Conservation (phyloP, 2,329 filamentous ascomycete genomes). For the Talaromyces marneffei region DNA sequence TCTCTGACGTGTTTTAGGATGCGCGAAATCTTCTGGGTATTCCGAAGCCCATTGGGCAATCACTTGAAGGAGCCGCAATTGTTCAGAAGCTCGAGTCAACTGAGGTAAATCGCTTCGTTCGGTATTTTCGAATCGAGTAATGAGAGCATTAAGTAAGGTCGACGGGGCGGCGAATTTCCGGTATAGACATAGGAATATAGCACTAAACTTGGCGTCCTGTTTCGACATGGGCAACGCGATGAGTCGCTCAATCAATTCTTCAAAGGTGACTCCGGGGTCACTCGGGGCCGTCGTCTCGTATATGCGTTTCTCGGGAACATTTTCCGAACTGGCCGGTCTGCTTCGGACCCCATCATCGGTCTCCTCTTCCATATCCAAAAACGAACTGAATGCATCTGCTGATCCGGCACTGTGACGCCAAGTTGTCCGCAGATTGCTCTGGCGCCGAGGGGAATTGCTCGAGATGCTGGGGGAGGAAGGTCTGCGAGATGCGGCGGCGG, state of each 20-base stretch:
- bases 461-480: slow-evolving; percentile 24
- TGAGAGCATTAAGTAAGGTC: slow-evolving; percentile 69
- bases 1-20: slow-evolving; percentile 63
- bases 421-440: slow-evolving; percentile 30
- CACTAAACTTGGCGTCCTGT: slow-evolving; percentile 79
- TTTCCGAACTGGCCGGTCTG: slow-evolving; percentile 10
- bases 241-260: slow-evolving; percentile 80
- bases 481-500: slow-evolving; percentile 17
- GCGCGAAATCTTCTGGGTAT: slow-evolving; percentile 91
- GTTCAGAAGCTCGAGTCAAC: slow-evolving; percentile 70
- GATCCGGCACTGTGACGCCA: slow-evolving; percentile 38
- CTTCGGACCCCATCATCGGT: slow-evolving; percentile 23
- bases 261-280: slow-evolving; percentile 40
- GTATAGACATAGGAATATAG: slow-evolving; percentile 87
- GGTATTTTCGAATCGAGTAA: slow-evolving; percentile 58
- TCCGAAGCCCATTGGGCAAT: slow-evolving; percentile 82
- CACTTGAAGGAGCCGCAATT: slow-evolving; percentile 76
- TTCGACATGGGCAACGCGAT: slow-evolving; percentile 75
- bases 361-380: slow-evolving; percentile 41
- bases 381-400: slow-evolving; percentile 36
- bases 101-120: slow-evolving; percentile 67
- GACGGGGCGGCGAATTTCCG: slow-evolving; percentile 84
- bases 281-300: slow-evolving; percentile 25
- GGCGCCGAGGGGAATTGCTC: slow-evolving; percentile 27
- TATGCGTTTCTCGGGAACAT: slow-evolving; percentile 9